Evolutionary conservation across 2,329 filamentous ascomycete species (phyloP).

Genomic region (Epichloe baconii): DNA sequence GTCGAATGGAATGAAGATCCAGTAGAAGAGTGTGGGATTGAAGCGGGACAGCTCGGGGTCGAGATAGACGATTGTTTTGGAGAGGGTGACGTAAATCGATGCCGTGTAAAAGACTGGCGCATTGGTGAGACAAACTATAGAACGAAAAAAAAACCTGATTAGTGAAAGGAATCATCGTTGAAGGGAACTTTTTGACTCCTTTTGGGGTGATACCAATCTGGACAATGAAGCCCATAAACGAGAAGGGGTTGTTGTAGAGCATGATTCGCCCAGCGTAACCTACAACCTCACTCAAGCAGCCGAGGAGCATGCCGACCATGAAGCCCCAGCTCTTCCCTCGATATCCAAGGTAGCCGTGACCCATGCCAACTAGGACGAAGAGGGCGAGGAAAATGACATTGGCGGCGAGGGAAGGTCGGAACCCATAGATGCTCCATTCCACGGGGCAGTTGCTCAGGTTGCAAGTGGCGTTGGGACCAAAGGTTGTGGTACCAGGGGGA

Average conservation of each 20-base stretch:
- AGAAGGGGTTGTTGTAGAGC: conserved; percentile 44
- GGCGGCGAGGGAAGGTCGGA: conserved; percentile 38
- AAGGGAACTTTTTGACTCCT: background rate
- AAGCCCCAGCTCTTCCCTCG: conserved; percentile 36
- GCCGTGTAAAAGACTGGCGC: conserved; percentile 39
- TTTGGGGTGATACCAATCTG: conserved; percentile 36
- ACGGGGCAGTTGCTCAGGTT: conserved; percentile 33
- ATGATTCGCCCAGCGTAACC: conserved; percentile 50
- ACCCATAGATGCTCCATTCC: conserved; percentile 37
- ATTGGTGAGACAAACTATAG: conserved; percentile 39
- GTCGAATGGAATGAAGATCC: conserved; percentile 42
- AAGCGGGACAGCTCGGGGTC: conserved; percentile 29
- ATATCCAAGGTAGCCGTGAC: conserved; percentile 32
- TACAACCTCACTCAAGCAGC: conserved; percentile 43
- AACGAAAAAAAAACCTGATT: background rate
- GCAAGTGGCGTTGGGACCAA: conserved; percentile 33
- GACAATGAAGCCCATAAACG: conserved; percentile 47
- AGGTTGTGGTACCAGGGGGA: conserved; percentile 16
- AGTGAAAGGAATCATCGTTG: background rate
- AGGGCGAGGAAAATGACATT: conserved; percentile 39
- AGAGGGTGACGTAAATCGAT: conserved; percentile 52
- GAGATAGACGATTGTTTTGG: conserved; percentile 27
- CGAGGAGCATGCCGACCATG: conserved; percentile 38
- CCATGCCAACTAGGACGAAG: conserved; percentile 28
- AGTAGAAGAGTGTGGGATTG: conserved; percentile 29